These are phyloP conservation scores for Aspergillus alliaceus DNA, from an alignment of 2,329 filamentous ascomycete species.

Conservation along the genomic window DNA sequence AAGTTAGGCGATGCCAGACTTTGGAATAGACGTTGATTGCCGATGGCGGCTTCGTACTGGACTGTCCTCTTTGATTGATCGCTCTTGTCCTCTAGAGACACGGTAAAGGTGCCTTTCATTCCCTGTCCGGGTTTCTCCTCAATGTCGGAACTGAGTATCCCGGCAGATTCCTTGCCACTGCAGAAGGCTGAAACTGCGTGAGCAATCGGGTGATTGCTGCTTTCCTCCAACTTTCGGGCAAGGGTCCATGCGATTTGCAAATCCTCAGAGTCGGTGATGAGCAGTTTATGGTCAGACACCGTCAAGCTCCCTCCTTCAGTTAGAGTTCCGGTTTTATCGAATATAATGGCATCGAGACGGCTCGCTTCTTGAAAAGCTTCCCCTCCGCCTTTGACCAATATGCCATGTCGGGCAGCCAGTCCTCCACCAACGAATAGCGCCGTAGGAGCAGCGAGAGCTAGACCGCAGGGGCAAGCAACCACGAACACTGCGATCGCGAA, in stretches of 20 bases:
- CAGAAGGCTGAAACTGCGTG: slow-evolving; percentile 56
- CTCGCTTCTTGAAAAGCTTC: slow-evolving; percentile 85
- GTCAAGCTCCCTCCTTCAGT: slow-evolving; percentile 64
- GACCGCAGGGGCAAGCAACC: slow-evolving; percentile 80
- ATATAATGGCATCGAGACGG: slow-evolving; percentile 73
- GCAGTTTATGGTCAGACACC: slow-evolving; percentile 53
- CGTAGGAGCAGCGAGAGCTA: slow-evolving; percentile 81
- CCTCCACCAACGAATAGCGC: slow-evolving; percentile 83
- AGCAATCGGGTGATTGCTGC: slow-evolving; percentile 61
- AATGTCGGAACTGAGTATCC: slow-evolving; percentile 39
- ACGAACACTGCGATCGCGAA: slow-evolving; percentile 84
- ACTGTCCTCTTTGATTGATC: slow-evolving; percentile 14
- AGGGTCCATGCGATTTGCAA: slow-evolving; percentile 46
- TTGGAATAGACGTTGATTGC: slow-evolving; percentile 57
- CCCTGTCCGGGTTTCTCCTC: slow-evolving; percentile 60
- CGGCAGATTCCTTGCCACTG: slow-evolving; percentile 23
- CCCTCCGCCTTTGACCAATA: slow-evolving; percentile 79
- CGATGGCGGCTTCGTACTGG: slow-evolving; percentile 52
- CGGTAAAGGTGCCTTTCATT: slow-evolving; percentile 53
- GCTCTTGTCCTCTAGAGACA: slow-evolving; percentile 23
- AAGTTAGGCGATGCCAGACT: slow-evolving; percentile 28
- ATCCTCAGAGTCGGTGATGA: slow-evolving; percentile 34
- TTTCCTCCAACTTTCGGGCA: slow-evolving; percentile 55
- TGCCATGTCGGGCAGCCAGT: slow-evolving; percentile 74
- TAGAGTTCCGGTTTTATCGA: slow-evolving; percentile 86